Conservation (phyloP, 2,329 filamentous ascomycete genomes). For the Sporothrix globosa region DNA sequence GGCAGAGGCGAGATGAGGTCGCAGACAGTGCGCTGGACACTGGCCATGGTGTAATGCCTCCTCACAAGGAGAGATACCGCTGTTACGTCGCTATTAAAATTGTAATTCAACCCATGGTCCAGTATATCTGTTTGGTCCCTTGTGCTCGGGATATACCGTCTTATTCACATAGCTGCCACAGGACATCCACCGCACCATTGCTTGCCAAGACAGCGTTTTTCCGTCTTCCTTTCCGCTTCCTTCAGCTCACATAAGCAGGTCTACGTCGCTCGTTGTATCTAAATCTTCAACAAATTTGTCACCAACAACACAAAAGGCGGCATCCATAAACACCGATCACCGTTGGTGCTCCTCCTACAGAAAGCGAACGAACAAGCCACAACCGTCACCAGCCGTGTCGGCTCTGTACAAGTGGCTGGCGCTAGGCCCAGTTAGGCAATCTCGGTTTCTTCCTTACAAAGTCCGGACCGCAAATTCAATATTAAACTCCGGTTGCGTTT, state of each 20-base stretch:
- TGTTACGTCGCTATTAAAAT: too few relatives aligned
- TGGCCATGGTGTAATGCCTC: too few relatives aligned
- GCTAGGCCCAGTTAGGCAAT: background rate
- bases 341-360: background rate
- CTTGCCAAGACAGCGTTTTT: background rate
- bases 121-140: background rate
- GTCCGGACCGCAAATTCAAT: background rate
- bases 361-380: background rate
- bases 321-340: background rate
- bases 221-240: background rate
- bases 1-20: too few relatives aligned
- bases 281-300: background rate
- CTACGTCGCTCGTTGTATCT: background rate
- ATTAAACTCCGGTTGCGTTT: background rate
- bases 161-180: background rate
- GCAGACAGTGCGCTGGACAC: too few relatives aligned
- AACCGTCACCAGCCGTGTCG: background rate
- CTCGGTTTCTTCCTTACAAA: background rate
- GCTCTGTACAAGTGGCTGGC: background rate
- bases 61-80: too few relatives aligned
- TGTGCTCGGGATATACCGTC: background rate
- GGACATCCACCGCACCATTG: background rate
- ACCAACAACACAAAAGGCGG: background rate
- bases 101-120: too few relatives aligned
- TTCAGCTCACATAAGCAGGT: background rate